phyloP scores from a whole-genome alignment of 495 filamentous ascomycete genomes.

The Filosporella fistucella region DNA sequence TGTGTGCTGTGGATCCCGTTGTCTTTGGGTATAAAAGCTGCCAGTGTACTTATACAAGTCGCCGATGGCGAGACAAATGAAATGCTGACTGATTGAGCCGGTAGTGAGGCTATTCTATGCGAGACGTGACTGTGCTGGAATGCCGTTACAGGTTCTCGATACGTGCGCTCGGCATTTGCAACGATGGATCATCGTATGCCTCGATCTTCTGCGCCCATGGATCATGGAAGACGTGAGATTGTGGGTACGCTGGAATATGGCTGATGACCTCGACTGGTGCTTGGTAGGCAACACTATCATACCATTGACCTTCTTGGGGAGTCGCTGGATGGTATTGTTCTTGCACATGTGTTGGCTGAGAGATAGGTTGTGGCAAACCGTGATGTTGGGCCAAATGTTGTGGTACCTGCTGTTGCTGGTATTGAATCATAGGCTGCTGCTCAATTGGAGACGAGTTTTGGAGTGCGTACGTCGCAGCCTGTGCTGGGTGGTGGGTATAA shows the following conservation, averaged over 20 bases:
- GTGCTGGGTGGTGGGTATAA: constrained; percentile 40
- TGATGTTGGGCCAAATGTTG: constrained; percentile 30
- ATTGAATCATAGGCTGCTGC: constrained; percentile 10
- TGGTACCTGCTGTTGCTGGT: constrained; percentile 18
- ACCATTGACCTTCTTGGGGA: constrained; percentile 34
- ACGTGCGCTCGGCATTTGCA: constrained; percentile 43
- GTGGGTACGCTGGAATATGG: constrained; percentile 32
- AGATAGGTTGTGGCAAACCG: constrained; percentile 17
- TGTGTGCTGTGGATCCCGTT: constrained; percentile 13
- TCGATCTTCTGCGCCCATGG: constrained; percentile 40
- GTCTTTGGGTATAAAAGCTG: constrained; percentile 12
- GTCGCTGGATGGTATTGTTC: constrained; percentile 30
- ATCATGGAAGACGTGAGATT: constrained; percentile 28
- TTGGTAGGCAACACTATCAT: constrained; percentile 36
- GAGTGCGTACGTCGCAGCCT: constrained; percentile 34
- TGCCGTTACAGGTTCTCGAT: constrained; percentile 38
- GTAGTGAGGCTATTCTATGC: too few relatives aligned
- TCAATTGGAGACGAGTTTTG: constrained; percentile 30
- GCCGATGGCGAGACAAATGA: constrained; percentile 11
- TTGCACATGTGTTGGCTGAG: constrained; percentile 20
- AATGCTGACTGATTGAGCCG: too few relatives aligned
- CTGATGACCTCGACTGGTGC: constrained; percentile 36
- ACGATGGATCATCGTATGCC: constrained; percentile 34
- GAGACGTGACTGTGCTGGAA: too few relatives aligned
- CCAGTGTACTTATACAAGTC: constrained; percentile 13